Base-by-base conservation (phyloP, 768 basidiomycete species). In the Tylopilus balloui region DNA sequence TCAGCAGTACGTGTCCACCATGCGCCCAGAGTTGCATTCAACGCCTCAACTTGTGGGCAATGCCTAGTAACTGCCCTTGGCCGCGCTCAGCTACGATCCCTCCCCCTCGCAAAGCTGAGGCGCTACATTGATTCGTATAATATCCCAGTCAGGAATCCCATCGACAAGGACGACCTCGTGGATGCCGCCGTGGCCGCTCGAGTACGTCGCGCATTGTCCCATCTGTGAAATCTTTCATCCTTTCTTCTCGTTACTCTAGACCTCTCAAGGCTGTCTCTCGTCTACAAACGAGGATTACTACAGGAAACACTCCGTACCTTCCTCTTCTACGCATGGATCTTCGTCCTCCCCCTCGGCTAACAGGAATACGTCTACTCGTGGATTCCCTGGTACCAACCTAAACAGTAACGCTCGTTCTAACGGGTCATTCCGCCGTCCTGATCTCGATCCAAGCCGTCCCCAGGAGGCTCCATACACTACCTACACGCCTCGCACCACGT, bases 121-220 rank as follows among this genome's bases (percentile, higher is more conserved):
- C 81, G 77, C 42, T 90, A 90, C 59, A 74, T 83, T 21, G 76
- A 72, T 45, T 83, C 81, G 6, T 91, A 91, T 55, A 78, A 80
- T 48, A 85, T 91, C 55, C 69, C 72, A 45, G 73, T 78, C 15
- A 77, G 74, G 48, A 76, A 78, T 41, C 78, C 81, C 2, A 72
- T 88, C 14, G 88, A 91, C 64, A 90, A 90, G 66, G 83, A 86
- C 44, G 88, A 90, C 61, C 69, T 90, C 38, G 79, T 90, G 32
- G 83, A 88, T 43, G 78, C 73, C 34, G 77, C 86, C 39, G 38
- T 88, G 1, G 63, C 64, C 21, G 67, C 66, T 35, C 65, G 61
- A 60, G 88, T 87, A 60, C 46, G 79, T 67, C 27, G n/a, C 15
- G 34, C 36, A 13, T n/a, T 38, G 17, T 7, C n/a, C 23, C 36